Conservation (phyloP, 1,284 basidiomycete genomes). For the Austroboletus niveus region DNA sequence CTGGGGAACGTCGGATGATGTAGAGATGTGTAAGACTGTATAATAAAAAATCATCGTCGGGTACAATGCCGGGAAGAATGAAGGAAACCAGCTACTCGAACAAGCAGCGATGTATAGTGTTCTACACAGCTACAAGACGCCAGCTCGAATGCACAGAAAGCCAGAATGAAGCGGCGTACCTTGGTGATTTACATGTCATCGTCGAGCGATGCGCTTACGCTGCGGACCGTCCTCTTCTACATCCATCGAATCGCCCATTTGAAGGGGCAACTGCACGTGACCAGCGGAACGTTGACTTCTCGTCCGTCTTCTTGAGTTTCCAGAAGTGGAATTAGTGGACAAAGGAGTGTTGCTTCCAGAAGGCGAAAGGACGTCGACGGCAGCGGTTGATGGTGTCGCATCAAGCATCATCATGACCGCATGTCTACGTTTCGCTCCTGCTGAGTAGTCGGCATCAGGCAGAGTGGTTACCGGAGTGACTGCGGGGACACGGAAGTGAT, state of each 20-base stretch:
- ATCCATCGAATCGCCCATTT: constrained; percentile 52
- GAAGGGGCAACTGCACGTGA: constrained; percentile 37
- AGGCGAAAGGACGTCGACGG: constrained; percentile 24
- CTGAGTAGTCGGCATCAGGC: constrained; percentile 34
- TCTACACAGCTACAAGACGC: constrained; percentile 5
- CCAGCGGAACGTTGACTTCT: constrained; percentile 40
- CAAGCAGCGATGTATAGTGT: constrained; percentile 4
- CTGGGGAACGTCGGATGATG: constrained; percentile 4
- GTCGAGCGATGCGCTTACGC: constrained; percentile 53
- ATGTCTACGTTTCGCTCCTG: constrained; percentile 50
- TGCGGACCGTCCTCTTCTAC: constrained; percentile 59
- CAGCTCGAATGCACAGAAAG: not conserved
- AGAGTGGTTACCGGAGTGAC: constrained; percentile 16
- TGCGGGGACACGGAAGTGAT: constrained; percentile 22
- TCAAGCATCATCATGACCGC: constrained; percentile 66
- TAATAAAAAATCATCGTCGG: constrained; percentile 14
- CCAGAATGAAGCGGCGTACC: not conserved
- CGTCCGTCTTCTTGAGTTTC: constrained; percentile 41
- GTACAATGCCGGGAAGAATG: constrained; percentile 4
- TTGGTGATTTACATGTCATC: constrained; percentile 25
- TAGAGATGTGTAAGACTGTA: constrained; percentile 11
- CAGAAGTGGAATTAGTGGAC: constrained; percentile 17
- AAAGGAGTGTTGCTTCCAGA: constrained; percentile 17
- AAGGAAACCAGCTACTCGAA: constrained; percentile 6
- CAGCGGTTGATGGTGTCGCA: constrained; percentile 34